Conservation (phyloP, 2,329 filamentous ascomycete genomes). For the Pseudocercospora fijiensis region DNA sequence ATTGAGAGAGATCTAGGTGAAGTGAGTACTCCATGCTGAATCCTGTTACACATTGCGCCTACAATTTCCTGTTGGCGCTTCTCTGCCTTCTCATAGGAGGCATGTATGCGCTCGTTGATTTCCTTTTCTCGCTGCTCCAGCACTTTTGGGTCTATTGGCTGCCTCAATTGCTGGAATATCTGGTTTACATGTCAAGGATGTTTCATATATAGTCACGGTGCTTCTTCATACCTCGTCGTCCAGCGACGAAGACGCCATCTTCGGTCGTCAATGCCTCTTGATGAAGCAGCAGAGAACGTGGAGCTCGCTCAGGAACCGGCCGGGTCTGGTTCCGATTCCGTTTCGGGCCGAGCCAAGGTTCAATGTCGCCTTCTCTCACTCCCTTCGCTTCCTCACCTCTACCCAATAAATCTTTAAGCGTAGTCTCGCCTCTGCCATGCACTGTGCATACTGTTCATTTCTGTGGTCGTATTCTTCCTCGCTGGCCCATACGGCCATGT, state of each 20-base stretch:
- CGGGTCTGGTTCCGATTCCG: background rate
- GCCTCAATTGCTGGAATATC: conserved; percentile 61
- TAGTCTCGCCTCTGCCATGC: background rate
- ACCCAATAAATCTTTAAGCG: too few relatives aligned
- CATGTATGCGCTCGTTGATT: conserved; percentile 58
- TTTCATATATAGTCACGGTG: background rate
- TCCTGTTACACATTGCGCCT: background rate
- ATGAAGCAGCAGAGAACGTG: background rate
- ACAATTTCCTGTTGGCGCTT: conserved; percentile 65
- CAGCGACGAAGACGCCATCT: conserved; percentile 5
- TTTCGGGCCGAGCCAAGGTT: background rate
- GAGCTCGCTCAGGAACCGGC: background rate
- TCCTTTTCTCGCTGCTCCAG: conserved; percentile 60
- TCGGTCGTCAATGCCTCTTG: background rate
- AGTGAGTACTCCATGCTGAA: background rate
- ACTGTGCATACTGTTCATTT: background rate
- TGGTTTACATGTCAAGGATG: conserved; percentile 31
- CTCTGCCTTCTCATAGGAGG: conserved; percentile 63
- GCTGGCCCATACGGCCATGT: background rate
- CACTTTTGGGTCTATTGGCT: conserved; percentile 59
- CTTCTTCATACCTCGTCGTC: conserved; percentile 1
- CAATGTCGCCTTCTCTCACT: background rate
- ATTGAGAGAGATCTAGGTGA: conserved; percentile 69
- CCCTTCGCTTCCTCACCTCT: too few relatives aligned
- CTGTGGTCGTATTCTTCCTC: background rate